Conservation (phyloP, 306 rosid genomes). For the Glycine soja region DNA sequence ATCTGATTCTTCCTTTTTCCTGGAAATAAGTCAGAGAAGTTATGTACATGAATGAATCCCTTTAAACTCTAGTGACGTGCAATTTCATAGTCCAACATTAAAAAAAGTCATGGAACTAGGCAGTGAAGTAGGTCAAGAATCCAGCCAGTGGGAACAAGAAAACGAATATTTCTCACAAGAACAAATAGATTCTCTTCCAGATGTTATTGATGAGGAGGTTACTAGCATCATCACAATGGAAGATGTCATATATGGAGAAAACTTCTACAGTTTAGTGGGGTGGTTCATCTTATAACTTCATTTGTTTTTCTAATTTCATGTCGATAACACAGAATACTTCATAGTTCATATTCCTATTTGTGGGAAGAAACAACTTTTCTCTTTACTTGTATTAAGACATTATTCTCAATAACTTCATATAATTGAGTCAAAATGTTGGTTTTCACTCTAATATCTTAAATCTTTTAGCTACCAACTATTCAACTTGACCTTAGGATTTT, state of each 20-base stretch:
- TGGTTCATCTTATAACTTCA: neutral
- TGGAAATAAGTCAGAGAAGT: too few relatives aligned
- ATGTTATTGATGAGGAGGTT: conserved; percentile 59
- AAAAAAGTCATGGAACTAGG: conserved; percentile 43
- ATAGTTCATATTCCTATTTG: neutral
- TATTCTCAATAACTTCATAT: neutral
- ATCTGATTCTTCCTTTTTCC: too few relatives aligned
- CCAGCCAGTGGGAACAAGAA: conserved; percentile 39
- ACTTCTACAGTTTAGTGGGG: conserved; percentile 68
- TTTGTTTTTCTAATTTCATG: neutral
- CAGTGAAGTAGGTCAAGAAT: conserved; percentile 32
- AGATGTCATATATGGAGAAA: conserved; percentile 88
- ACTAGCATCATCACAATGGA: conserved; percentile 86
- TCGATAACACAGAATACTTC: neutral
- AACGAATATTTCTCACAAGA: conserved; percentile 40
- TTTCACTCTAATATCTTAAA: neutral
- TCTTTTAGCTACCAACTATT: neutral
- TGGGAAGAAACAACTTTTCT: neutral
- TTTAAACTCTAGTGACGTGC: conserved; percentile 37
- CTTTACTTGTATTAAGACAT: neutral
- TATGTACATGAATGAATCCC: conserved; percentile 33
- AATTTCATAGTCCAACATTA: conserved; percentile 48
- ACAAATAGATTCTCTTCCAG: conserved; percentile 50
- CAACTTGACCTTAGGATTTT: neutral
- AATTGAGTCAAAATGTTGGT: too few relatives aligned